These are phyloP conservation scores for Salix viminalis DNA, from an alignment of 345 rosid species.

Conservation along the genomic window DNA sequence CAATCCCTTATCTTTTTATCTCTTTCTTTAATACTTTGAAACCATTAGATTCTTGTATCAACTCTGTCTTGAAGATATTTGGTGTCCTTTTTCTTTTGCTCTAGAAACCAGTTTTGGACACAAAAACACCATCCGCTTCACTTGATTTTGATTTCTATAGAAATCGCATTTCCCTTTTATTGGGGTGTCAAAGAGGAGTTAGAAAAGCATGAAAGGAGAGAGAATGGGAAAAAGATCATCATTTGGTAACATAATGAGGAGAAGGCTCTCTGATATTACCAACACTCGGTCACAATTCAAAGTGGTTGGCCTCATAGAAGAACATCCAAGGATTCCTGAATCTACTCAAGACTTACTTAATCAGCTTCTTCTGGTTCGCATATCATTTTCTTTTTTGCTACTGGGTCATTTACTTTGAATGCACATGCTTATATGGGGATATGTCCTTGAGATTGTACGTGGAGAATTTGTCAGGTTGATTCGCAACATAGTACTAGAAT, in stretches of 20 bases:
- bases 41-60: not conserved
- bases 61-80: not conserved
- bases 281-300: constrained; percentile 43
- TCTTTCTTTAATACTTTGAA: not conserved
- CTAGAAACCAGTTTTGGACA: not conserved
- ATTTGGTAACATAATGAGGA: constrained; percentile 45
- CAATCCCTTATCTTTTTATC: not conserved
- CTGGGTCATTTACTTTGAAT: not conserved
- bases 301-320: constrained; percentile 16
- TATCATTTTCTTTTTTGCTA: not conserved
- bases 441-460: no score
- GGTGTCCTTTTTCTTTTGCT: not conserved
- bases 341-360: constrained; percentile 27
- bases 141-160: not conserved
- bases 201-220: constrained; percentile 18
- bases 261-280: constrained; percentile 59
- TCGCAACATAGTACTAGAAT: no score
- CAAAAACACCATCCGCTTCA: not conserved
- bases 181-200: not conserved
- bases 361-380: constrained; percentile 46
- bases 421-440: no score
- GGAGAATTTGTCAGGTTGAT: no score
- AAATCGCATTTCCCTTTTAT: not conserved
- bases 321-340: constrained; percentile 18
- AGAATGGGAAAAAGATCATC: constrained; percentile 34